phyloP scores from a whole-genome alignment of 78 protist genomes.

The Planoprotostelium fungivorum region DNA sequence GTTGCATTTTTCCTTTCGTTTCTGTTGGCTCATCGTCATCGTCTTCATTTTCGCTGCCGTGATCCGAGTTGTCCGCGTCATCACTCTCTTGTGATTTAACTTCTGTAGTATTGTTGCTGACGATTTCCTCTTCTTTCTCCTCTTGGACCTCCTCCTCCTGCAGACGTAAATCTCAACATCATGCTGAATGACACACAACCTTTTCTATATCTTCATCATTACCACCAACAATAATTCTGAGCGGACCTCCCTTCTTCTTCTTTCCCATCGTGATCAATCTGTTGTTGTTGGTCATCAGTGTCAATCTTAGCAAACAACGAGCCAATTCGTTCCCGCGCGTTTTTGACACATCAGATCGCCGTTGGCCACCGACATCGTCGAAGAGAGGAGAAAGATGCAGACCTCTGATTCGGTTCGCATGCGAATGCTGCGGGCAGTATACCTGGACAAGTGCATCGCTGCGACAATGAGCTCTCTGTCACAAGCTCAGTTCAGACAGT shows the following conservation, averaged over 20 bases:
- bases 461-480: no score
- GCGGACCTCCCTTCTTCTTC: background rate
- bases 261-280: background rate
- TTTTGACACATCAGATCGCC: no score
- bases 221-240: background rate
- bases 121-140: background rate
- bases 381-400: no score
- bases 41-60: background rate
- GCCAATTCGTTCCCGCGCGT: no score
- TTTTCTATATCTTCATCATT: background rate
- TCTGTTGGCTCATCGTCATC: constrained; percentile 11
- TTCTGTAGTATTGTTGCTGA: background rate
- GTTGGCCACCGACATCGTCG: no score
- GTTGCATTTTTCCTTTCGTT: constrained; percentile 51
- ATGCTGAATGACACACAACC: background rate
- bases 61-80: background rate
- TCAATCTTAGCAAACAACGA: no score
- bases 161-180: background rate
- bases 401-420: no score
- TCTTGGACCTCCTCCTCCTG: no score
- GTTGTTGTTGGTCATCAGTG: no score
- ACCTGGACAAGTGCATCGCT: no score
- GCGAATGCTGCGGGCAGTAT: no score
- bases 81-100: background rate
- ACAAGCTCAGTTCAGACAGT: no score